Evolutionary conservation across 2,329 filamentous ascomycete genomes (phyloP).

Genomic region (Cercospora citrullina): DNA sequence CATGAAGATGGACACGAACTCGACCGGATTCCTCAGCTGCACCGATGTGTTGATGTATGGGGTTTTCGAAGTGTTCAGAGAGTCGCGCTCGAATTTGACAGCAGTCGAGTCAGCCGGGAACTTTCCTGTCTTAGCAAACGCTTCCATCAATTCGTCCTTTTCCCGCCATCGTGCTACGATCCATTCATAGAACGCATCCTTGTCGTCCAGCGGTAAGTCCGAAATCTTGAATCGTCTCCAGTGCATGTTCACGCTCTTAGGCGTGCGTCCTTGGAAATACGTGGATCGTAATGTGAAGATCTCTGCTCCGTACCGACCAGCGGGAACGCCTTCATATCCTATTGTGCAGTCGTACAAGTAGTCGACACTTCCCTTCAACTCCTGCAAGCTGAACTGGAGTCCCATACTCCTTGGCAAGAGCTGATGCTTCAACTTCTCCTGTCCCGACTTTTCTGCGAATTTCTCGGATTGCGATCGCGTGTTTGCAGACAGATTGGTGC

Average conservation of each 20-base stretch:
- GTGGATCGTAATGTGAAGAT: constrained; percentile 82
- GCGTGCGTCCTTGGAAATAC: constrained; percentile 84
- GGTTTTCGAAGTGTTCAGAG: constrained; percentile 39
- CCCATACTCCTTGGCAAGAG: constrained; percentile 80
- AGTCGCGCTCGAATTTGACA: constrained; percentile 35
- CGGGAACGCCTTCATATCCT: constrained; percentile 91
- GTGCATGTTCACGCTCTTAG: constrained; percentile 93
- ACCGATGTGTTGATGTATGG: constrained; percentile 52
- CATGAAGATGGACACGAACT: constrained; percentile 49
- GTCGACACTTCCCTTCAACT: constrained; percentile 71
- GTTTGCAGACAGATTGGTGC: constrained; percentile 78
- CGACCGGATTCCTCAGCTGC: constrained; percentile 40
- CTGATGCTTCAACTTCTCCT: constrained; percentile 68
- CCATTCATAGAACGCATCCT: constrained; percentile 76
- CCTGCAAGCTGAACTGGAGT: constrained; percentile 73
- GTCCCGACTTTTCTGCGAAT: constrained; percentile 73
- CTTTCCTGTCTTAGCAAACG: constrained; percentile 70
- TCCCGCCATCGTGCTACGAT: constrained; percentile 81
- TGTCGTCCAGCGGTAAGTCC: constrained; percentile 75
- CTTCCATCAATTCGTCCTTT: constrained; percentile 83
- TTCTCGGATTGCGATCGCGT: constrained; percentile 66
- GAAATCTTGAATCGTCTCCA: constrained; percentile 83
- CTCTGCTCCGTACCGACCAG: constrained; percentile 75
- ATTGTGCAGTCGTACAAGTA: constrained; percentile 93
- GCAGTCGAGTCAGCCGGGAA: constrained; percentile 68